Base-by-base conservation (phyloP, 148 eudicot species). In the Amaranthus palmeri region DNA sequence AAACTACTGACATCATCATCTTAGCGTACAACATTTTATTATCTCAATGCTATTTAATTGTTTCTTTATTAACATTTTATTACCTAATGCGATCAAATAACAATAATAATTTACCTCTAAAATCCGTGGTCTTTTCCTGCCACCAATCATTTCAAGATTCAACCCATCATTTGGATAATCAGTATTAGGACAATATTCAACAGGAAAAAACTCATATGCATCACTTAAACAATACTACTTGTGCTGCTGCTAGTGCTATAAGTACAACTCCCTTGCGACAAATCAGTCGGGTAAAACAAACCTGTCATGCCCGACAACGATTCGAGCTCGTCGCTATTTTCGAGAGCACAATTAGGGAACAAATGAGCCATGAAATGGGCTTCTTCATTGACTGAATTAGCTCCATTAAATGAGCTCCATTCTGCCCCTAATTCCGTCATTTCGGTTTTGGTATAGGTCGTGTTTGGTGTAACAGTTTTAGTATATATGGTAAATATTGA, bases 281-380 rank as follows among this genome's bases (percentile, higher is more conserved):
- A 78, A 76, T 74, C 76, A 11, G 72, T 74, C 15, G 76, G 68
- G 65, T 66, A 68, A 53, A 68, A 75, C 7, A 74, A 68, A 40
- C 58, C 60, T 6, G 63, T 65, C 61, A 76, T 51, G 59, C 71
- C 59, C 44, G 81, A 69, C 60, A 65, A 65, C 54, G 77, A 42
- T 14, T 74, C 80, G 12, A 71, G 65, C 52, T 80, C 81, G 52
- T 78, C 36, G 36, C 36, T 25, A 25, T 25, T 74, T 36, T 75
- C 74, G 6, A 81, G 67, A 0, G 82, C 80, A 50, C 72, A 72
- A 68, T 76, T 84, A 42, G 81, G 77, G 41, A 89, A 85, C 76
- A 85, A 78, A 46, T 83, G 88, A 9, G 92, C 87, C 82, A 87
- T 84, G 61, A 91, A 84, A 44, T 87, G 86, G 43, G 86, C 82